These are phyloP conservation scores for Filosporella fistucella DNA, from an alignment of 495 filamentous ascomycete genomes.

Conservation along the genomic window DNA sequence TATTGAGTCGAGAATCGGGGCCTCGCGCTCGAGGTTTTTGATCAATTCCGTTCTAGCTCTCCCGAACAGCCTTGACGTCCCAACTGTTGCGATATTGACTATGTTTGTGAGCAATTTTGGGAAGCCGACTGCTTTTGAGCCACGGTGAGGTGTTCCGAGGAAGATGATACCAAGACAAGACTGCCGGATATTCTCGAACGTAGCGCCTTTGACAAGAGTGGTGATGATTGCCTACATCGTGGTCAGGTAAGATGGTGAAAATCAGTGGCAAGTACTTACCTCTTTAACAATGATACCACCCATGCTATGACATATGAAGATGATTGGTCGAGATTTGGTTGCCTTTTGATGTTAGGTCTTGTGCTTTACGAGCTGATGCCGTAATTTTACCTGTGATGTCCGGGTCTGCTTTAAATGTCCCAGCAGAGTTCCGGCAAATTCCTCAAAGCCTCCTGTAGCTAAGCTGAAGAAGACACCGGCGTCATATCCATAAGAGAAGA, in stretches of 20 bases:
- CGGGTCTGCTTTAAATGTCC: too few species aligned
- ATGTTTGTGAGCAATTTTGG: neutral
- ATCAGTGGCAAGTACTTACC: too few species aligned
- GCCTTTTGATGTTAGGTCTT: too few species aligned
- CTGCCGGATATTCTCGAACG: slow-evolving; percentile 30
- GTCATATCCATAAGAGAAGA: slow-evolving; percentile 10
- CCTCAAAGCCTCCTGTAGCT: neutral
- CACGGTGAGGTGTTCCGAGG: slow-evolving; percentile 45
- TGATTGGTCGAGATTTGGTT: slow-evolving; percentile 25
- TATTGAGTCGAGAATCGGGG: neutral
- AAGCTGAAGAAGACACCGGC: neutral
- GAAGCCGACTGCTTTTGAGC: slow-evolving; percentile 11
- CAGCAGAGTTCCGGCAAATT: slow-evolving; percentile 9
- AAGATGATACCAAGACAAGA: slow-evolving; percentile 37
- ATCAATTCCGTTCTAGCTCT: neutral
- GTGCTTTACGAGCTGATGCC: neutral
- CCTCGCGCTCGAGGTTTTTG: neutral
- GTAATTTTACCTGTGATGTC: neutral
- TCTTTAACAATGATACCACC: slow-evolving; percentile 44
- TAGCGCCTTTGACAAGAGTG: neutral
- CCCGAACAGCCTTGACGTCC: neutral
- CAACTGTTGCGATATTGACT: neutral
- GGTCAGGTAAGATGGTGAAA: too few species aligned
- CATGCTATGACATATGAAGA: slow-evolving; percentile 42
- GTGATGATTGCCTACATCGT: too few species aligned